Base-by-base conservation (phyloP, 2,329 filamentous ascomycete species). In the Pseudogymnoascus sp. region DNA sequence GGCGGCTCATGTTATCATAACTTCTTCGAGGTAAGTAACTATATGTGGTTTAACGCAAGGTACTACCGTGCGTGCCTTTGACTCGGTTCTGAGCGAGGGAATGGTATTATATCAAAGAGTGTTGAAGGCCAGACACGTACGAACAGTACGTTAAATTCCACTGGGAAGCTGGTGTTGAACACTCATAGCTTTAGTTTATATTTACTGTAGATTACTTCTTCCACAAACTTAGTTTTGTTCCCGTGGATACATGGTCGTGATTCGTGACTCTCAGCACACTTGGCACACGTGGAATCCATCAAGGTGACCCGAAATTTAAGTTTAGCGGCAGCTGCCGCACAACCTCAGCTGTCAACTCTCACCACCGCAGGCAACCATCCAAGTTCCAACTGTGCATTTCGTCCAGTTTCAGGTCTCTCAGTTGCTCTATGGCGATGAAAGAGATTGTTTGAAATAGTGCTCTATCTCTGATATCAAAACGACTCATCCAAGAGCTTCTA, bases 301-400 rank as follows among this genome's bases (percentile, higher is more conserved):
- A 55, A 55, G 45, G 26, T 55, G 45, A 33, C 45, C 45, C 45
- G 33, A 33, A 55, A 55, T 55, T 55, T 55, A 55, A 33, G 45
- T 55, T 52, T 33, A 55, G 45, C 45, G 45, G 45, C 45, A 33
- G 45, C 45, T 55, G 45, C 45, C 45, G 45, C 45, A 55, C 45
- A 55, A 55, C 45, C 45, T 55, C 45, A 55, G 45, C 45, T 33
- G 45, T 55, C 45, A 55, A 55, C 4, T 26, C 26, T 55, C 26
- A 55, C 26, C 45, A 55, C 45, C 45, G 26, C 26, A 55, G 45
- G 45, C 45, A 55, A 10, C 45, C 45, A 33, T 55, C 45, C 45
- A 55, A 55, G 26, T 31, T 19, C 45, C 31, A 55, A 55, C 45
- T 2, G 4, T 16, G 5, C 14, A 19, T 31, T 33, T 55, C 26